Base-by-base conservation (phyloP, 163 green algal genomes). In the Scenedesmus sp. region DNA sequence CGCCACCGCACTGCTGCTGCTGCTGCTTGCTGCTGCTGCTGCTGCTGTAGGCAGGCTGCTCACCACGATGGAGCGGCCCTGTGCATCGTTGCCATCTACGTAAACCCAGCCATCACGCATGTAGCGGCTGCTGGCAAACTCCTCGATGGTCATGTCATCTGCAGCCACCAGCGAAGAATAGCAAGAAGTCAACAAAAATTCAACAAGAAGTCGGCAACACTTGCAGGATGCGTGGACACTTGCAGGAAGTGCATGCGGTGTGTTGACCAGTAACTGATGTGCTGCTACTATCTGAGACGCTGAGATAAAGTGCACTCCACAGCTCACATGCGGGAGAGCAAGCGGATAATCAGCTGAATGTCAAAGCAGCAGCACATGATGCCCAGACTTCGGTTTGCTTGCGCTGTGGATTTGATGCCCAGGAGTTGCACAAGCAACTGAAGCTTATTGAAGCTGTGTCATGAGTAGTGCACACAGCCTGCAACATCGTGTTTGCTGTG, bases 51-150 rank as follows among this genome's bases (percentile, higher is more conserved):
- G 6, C 46, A 3, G 16, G 16, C 81, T 64, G 54, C 88, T 88
- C 79, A 93, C 90, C 90, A 93, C 62, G 15, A 93, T 79, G 60
- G 67, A 83, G 18, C 60, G 74, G 12, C 90, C 90, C 13, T 91
- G 46, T 62, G 85, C 60, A 60, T 93, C 90, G 81, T 93, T 93
- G 59, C 90, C 90, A 26, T 76, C 84, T 9, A 93, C 84, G 18
- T 91, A 93, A 23, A 93, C 82, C 85, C 77, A 91, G 77, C 90
- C 85, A 9, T 91, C 76, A 18, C 76, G 79, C 74, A 88, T 84
- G 66, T 85, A 94, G 55, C 15, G 66, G 54, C 84, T 82, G 60
- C 87, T 77, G 4, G 76, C 89, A 92, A 94, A 93, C 83, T 94
- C 82, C 26, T 62, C 79, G 23, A 34, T 9, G 59, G 59, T 79